Evolutionary conservation across 345 rosid genomes (phyloP), one percentile per base, ranked within the genome.

Genomic region (Eucalyptus virginea): DNA sequence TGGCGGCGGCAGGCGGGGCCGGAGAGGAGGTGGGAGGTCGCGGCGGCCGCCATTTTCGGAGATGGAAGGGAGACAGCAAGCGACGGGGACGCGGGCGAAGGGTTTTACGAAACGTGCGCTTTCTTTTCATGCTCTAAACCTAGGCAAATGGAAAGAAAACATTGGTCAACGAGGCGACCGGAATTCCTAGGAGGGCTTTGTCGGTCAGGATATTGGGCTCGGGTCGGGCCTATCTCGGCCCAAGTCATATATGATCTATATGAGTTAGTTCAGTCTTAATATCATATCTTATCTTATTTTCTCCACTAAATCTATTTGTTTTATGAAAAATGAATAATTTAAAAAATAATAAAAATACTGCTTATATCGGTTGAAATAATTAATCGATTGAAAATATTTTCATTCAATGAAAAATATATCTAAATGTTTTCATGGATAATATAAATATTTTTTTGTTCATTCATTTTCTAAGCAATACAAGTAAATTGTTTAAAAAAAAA

Each of bases 41-140:
- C 28, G 24, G 92, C 12, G 42, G 95, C 90, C 95, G 95, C 89
- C 96, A 94, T 94, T 56, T 89, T 77, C 47, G 47, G 9, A 11
- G 47, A 21, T 14, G 13, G 83, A 37, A 40, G 47, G 83, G 34
- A 62, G 34, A 30, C 37, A 8, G 37, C 34, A 11, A 65, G 40
- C 18, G 21, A n/a, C 77, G 9, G 6, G 9, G 19, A n/a, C 32
- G 7, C 32, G 69, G n/a, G 69, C 32, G 32, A 62, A 62, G 69
- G 34, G 69, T 62, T 30, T 62, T 56, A 28, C 34, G 34, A 28
- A 28, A 28, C 69, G 14, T 28, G 69, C n/a, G 69, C 62, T 24
- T 62, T 62, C 34, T 13, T 62, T 62, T 30, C 69, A 62, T 62
- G 34, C 34, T 28, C 7, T 3, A 51, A 52, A 52, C 58, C 58